A percentile compares a stretch with the other conserved stretches of the same genome.
These are phyloP conservation scores for Claviceps cyperi DNA, from an alignment of 2,329 filamentous ascomycete species.

Conservation along the genomic window DNA sequence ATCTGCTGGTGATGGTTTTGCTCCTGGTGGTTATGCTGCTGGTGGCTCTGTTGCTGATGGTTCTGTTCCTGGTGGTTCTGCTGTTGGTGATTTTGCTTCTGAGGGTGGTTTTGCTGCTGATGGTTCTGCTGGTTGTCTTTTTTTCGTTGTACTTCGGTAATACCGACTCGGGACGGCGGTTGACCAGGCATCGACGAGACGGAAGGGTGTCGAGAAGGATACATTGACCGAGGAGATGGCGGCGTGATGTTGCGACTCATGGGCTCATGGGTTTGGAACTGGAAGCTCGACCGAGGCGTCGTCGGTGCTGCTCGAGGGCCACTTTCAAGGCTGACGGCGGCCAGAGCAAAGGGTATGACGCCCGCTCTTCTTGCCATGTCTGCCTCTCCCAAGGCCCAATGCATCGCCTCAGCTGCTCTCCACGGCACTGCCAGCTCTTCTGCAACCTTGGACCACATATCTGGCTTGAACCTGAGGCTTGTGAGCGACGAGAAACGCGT, in stretches of 20 bases:
- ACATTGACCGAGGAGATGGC: conserved; percentile 26
- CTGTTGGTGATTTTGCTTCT: conserved; percentile 16
- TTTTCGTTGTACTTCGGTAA: conserved; percentile 9
- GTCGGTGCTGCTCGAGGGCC: conserved; percentile 25
- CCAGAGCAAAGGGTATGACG: conserved; percentile 68
- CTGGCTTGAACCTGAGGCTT: conserved; percentile 73
- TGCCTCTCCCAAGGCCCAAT: conserved; percentile 86
- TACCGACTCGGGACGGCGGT: conserved; percentile 13
- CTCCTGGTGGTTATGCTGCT: conserved; percentile 10
- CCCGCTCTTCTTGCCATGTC: conserved; percentile 92
- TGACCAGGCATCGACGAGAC: conserved; percentile 21
- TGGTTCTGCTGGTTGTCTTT: not conserved
- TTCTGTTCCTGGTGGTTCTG: not conserved
- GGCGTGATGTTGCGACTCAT: conserved; percentile 27
- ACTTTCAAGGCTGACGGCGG: conserved; percentile 36
- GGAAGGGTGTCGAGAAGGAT: conserved; percentile 22
- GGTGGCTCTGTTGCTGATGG: not conserved
- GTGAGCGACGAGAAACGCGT: not conserved
- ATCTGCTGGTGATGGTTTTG: conserved; percentile 15
- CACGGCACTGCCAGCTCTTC: conserved; percentile 92
- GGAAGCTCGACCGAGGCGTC: conserved; percentile 24
- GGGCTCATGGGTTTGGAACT: conserved; percentile 32
- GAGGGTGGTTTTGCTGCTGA: not conserved
- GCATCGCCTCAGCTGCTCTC: conserved; percentile 93
- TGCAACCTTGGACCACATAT: conserved; percentile 95